Conservation (phyloP, 129 eudicot species). For the Pulicaria dysenterica region DNA sequence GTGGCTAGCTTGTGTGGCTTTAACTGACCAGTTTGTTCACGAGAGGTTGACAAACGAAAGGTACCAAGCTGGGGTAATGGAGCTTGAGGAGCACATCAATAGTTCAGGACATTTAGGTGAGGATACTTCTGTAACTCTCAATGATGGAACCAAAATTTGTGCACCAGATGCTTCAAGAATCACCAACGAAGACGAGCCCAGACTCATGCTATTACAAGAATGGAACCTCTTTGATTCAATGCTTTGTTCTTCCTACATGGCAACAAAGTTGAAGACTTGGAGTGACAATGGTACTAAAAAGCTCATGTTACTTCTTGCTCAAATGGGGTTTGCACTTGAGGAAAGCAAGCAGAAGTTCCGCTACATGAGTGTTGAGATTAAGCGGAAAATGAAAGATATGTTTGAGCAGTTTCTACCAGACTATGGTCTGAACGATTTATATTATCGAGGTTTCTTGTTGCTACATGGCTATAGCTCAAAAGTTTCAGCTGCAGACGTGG, state of each 20-base stretch:
- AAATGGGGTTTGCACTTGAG: conserved; percentile 94
- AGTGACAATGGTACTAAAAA: conserved; percentile 86
- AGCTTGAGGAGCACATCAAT: conserved; percentile 90
- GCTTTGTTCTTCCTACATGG: conserved; percentile 89
- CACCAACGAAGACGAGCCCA: conserved; percentile 86
- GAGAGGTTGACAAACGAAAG: conserved; percentile 86
- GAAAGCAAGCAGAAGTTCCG: conserved; percentile 90
- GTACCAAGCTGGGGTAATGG: conserved; percentile 94
- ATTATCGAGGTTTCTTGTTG: conserved; percentile 84
- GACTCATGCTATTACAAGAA: conserved; percentile 88
- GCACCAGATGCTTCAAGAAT: conserved; percentile 90
- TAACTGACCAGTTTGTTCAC: conserved; percentile 92
- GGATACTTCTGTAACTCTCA: conserved; percentile 65
- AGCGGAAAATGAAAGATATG: conserved; percentile 82
- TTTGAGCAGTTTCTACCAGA: conserved; percentile 85
- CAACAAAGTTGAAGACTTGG: conserved; percentile 98
- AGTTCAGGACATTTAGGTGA: conserved; percentile 78
- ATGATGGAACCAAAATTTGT: conserved; percentile 81
- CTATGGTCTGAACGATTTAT: conserved; percentile 89
- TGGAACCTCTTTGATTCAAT: conserved; percentile 98
- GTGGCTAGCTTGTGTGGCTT: conserved; percentile 95
- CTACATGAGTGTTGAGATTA: conserved; percentile 83
- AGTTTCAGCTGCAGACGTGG: conserved; percentile 97
- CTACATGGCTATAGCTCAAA: conserved; percentile 82
- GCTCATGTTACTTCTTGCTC: conserved; percentile 86